Conservation (phyloP, 2,329 filamentous ascomycete genomes). For the Xylaria digitata region DNA sequence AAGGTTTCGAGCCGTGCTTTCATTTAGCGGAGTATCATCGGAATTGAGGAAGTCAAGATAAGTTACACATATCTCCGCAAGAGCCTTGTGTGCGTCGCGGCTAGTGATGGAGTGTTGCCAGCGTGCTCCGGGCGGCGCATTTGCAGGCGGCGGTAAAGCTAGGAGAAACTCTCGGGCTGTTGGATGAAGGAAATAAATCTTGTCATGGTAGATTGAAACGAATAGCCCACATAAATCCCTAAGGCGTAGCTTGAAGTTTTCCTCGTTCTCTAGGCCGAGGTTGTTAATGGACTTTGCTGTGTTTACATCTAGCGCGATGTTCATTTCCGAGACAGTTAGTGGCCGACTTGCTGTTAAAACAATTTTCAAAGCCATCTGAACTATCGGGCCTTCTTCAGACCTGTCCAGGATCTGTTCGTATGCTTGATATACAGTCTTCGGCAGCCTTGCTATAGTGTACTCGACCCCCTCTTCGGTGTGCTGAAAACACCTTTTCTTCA, state of each 20-base stretch:
- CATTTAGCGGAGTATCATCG: not conserved
- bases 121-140: not conserved
- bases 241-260: conserved; percentile 22
- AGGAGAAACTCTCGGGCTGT: conserved; percentile 35
- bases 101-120: conserved; percentile 32
- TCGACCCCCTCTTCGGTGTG: conserved; percentile 14
- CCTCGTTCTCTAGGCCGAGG: conserved; percentile 26
- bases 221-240: conserved; percentile 31
- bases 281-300: conserved; percentile 18
- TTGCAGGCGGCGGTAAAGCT: not conserved
- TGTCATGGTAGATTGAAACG: conserved; percentile 24
- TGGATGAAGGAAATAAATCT: conserved; percentile 34
- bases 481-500: conserved; percentile 17
- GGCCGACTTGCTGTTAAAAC: conserved; percentile 27
- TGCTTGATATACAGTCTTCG: conserved; percentile 27
- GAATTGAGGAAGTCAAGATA: conserved; percentile 25
- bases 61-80: conserved; percentile 22
- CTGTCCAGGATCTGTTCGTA: conserved; percentile 31
- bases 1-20: too few relatives aligned
- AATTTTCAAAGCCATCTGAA: conserved; percentile 29
- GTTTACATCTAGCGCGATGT: conserved; percentile 23
- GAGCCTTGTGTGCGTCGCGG: conserved; percentile 17
- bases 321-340: conserved; percentile 32
- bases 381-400: not conserved
- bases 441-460: conserved; percentile 8